Base-by-base conservation (phyloP, 768 basidiomycete genomes). In the Tricholoma sp. region DNA sequence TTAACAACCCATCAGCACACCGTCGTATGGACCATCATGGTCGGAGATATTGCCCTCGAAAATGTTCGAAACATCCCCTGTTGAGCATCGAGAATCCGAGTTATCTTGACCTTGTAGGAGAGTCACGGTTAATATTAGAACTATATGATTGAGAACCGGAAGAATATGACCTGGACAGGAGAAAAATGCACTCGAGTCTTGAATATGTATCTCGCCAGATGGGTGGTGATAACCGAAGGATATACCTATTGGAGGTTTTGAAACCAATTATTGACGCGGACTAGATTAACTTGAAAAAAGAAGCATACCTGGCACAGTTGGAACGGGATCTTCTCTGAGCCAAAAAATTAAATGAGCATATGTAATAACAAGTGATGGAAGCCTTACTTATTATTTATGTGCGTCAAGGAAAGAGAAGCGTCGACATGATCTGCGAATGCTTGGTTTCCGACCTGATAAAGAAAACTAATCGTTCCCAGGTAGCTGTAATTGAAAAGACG, bases 381-480 rank as follows among this genome's bases (percentile, higher is more conserved):
- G 6, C 18, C 70, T 54, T 31, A 76, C 76, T 68, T 75, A 70
- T 88, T 86, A 63, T 83, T 87, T 61, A 88, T 80, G 63, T 82
- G 85, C 0, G 78, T 82, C 47, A 86, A 62, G 9, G 69, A 54
- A 18, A 76, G 37, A 55, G 81, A 68, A 5, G 76, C 69, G 59
- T 86, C 83, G 46, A 86, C 79, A 61, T 82, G 83, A 64, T 84
- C 61, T 0, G 84, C 84, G 61, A 86, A 88, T 0, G 74, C 81
- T 64, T 79, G 78, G 66, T 86, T 85, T 12, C 85, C 83, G 31
- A 78, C 78, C 77, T 77, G 10, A 11, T 53, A 16, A 37, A 19
- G 11, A 22, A 53, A 14, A 5, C 3, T 18, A 4, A 29, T 21
- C 19, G 11, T 9, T n/a, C 52, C 41, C 60, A 67, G 54, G 67